Conservation (phyloP, 257 asterid species). For the Gentiana straminea region DNA sequence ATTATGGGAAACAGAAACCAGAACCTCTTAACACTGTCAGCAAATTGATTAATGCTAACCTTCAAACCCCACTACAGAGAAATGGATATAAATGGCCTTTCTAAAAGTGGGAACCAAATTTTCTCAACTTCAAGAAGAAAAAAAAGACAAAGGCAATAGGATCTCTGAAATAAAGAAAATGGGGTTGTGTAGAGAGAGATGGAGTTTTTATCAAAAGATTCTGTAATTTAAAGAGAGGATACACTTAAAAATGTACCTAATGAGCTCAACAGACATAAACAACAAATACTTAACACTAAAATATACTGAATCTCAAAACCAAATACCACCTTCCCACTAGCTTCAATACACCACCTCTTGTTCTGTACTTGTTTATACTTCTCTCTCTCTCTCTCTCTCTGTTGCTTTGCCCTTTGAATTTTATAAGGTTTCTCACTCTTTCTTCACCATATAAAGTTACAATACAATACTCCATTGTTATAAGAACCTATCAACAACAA, state of each 20-base stretch:
- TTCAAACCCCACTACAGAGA: constrained; percentile 7
- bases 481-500: too few species aligned
- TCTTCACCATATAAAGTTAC: too few species aligned
- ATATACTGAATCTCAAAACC: constrained; percentile 36
- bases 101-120: constrained; percentile 58
- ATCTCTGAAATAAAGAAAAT: constrained; percentile 22
- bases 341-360: constrained; percentile 26
- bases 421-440: too few species aligned
- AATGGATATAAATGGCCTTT: constrained; percentile 28
- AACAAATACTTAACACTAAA: constrained; percentile 53
- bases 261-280: constrained; percentile 76
- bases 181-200: constrained; percentile 13
- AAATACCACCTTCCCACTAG: constrained; percentile 25
- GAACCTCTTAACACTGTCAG: too few species aligned
- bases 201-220: constrained; percentile 11
- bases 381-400: constrained; percentile 13
- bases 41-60: too few species aligned
- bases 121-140: constrained; percentile 20
- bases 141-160: constrained; percentile 25
- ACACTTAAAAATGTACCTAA: constrained; percentile 52
- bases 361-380: constrained; percentile 1
- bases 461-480: too few species aligned
- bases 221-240: constrained; percentile 25
- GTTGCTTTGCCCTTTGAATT: too few species aligned
- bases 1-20: too few species aligned